Conservation (phyloP, 2,329 filamentous ascomycete genomes). For the Fusarium liriodendri region DNA sequence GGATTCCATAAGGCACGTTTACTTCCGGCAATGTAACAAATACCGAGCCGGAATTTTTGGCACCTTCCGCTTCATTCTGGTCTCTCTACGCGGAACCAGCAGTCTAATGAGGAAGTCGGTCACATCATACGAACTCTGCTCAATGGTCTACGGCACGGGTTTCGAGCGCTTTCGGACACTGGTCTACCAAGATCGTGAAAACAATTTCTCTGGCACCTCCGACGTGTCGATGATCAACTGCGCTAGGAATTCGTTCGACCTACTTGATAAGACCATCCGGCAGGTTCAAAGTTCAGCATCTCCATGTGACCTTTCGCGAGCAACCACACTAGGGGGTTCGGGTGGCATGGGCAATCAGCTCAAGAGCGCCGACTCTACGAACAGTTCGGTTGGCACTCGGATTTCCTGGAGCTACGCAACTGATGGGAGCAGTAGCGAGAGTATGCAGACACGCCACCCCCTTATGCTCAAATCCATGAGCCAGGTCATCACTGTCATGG, state of each 20-base stretch:
- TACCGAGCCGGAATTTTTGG: too few species aligned
- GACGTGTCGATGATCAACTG: neutral
- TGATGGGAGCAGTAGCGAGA: neutral
- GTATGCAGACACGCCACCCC: rapidly evolving
- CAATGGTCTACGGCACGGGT: neutral
- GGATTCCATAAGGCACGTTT: neutral
- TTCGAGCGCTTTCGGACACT: neutral
- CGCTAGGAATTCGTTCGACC: neutral
- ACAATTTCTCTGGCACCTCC: neutral
- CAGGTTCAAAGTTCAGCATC: neutral
- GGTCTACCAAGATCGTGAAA: neutral
- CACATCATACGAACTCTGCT: neutral
- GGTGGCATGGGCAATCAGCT: neutral
- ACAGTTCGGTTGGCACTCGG: neutral
- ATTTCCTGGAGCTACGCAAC: neutral
- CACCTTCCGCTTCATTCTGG: too few species aligned
- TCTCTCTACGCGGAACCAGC: neutral
- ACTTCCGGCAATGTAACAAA: neutral
- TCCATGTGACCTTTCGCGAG: neutral
- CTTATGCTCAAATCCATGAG: neutral
- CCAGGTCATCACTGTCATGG: neutral
- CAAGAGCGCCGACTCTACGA: neutral
- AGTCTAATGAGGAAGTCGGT: neutral
- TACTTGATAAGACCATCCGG: neutral
- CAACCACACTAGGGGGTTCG: too few species aligned